phyloP scores from a whole-genome alignment of 371 early-diverging fungal genomes.

The Mortierella sp. region DNA sequence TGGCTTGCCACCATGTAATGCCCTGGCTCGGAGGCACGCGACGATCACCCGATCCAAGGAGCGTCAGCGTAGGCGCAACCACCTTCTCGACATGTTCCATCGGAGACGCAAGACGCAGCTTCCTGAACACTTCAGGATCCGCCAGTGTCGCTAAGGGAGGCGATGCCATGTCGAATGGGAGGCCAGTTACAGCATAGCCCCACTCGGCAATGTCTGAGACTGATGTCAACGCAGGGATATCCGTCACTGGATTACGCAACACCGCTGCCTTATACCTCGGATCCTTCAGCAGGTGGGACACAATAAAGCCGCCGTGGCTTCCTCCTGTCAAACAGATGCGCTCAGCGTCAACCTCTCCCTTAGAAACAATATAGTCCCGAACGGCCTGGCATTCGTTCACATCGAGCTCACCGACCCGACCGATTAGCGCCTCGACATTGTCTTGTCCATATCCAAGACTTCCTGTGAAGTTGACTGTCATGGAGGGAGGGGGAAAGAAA shows the following conservation, averaged over 20 bases:
- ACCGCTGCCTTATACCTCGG: slow-evolving; percentile 68
- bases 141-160: slow-evolving; percentile 55
- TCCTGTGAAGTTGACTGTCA: slow-evolving; percentile 79
- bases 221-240: slow-evolving; percentile 66
- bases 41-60: slow-evolving; percentile 73
- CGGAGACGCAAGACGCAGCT: slow-evolving; percentile 67
- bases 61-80: slow-evolving; percentile 69
- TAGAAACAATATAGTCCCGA: slow-evolving; percentile 29
- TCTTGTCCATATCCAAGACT: slow-evolving; percentile 78
- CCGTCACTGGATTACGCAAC: slow-evolving; percentile 80
- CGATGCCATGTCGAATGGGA: slow-evolving; percentile 31
- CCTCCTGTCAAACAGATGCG: slow-evolving; percentile 72
- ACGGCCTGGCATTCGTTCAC: slow-evolving; percentile 68
- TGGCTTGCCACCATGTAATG: slow-evolving; percentile 53
- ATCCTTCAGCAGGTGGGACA: slow-evolving; percentile 62
- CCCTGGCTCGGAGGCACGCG: slow-evolving; percentile 79
- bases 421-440: slow-evolving; percentile 68
- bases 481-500: not conserved
- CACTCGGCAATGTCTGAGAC: slow-evolving; percentile 80
- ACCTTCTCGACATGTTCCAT: slow-evolving; percentile 62
- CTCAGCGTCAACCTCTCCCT: slow-evolving; percentile 52
- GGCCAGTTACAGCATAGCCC: slow-evolving; percentile 53
- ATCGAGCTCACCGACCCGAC: slow-evolving; percentile 73
- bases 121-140: slow-evolving; percentile 61
- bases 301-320: slow-evolving; percentile 80